phyloP scores from a whole-genome alignment of 2,329 filamentous ascomycete species.

The Phialophora verrucosa region DNA sequence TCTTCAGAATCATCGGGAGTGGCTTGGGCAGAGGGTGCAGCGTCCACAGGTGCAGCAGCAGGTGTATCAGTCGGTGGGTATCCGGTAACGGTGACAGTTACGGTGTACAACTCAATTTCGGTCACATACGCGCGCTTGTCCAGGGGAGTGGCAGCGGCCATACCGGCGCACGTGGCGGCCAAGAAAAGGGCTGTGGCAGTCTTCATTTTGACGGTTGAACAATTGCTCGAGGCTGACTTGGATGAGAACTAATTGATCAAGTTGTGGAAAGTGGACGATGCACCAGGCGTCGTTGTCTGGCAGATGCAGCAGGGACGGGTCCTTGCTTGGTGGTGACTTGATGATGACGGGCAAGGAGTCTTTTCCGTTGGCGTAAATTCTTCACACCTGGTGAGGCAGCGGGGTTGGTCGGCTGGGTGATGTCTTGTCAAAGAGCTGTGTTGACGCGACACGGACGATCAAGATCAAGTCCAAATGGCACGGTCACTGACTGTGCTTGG shows the following conservation, averaged over 20 bases:
- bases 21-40: not conserved
- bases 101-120: slow-evolving; percentile 41
- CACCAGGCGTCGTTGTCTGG: slow-evolving; percentile 26
- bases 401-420: slow-evolving; percentile 12
- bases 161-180: slow-evolving; percentile 46
- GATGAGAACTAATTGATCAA: slow-evolving; percentile 28
- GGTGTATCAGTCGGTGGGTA: slow-evolving; percentile 23
- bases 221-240: not conserved
- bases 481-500: slow-evolving; percentile 35
- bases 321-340: slow-evolving; percentile 21
- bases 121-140: slow-evolving; percentile 47
- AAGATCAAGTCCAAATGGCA: slow-evolving; percentile 22
- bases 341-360: slow-evolving; percentile 22
- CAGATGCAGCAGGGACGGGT: not conserved
- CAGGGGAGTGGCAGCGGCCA: slow-evolving; percentile 44
- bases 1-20: slow-evolving; percentile 16
- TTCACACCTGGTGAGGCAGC: slow-evolving; percentile 36
- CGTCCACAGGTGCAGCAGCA: slow-evolving; percentile 12
- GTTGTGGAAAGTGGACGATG: slow-evolving; percentile 29
- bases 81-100: slow-evolving; percentile 46
- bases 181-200: slow-evolving; percentile 40
- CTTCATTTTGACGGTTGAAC: slow-evolving; percentile 34
- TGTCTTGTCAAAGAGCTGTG: slow-evolving; percentile 34
- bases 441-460: slow-evolving; percentile 29
- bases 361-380: slow-evolving; percentile 27